Evolutionary conservation across 2,329 filamentous ascomycete genomes (phyloP), one percentile per base, ranked within the genome.

Genomic region (Huntiella decipiens): DNA sequence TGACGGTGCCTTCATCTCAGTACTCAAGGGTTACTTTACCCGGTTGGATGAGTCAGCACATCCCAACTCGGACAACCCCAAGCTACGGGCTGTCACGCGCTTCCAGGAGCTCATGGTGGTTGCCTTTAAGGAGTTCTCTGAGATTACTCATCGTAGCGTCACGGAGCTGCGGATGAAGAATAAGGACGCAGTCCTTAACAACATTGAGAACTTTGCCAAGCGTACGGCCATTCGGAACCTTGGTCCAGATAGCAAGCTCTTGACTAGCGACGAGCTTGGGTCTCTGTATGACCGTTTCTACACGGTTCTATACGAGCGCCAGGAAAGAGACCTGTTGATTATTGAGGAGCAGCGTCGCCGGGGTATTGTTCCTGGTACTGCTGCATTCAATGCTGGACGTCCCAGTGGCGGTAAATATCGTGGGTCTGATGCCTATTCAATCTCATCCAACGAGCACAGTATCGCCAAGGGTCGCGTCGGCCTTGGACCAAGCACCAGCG

Each of bases 31-130:
- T 0, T 98, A 98, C 62, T 98, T 98, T 59, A 77, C 84, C 5
- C 77, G 85, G 35, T 68, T 98, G 6, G 88, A 96, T 58, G 88
- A 96, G 62, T 95, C 87, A 3, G 91, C 91, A 2, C 88, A 98
- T 57, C 91, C 91, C 2, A 87, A 82, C 56, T 95, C 86, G 0
- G 87, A 95, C 58, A 98, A 96, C 52, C 79, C 87, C 3, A 98
- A 96, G 63, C 67, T 96, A 44, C 75, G 88, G 45, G 85, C 87
- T 0, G 91, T 98, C 45, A 98, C 92, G 4, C 76, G 84, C 40
- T 98, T 98, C 59, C 91, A 98, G 56, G 91, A 96, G 60, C 73
- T 98, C 48, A 96, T 98, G 87, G 91, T 98, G 3, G 91, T 96
- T 15, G 91, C 91, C 1, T 98, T 98, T 65, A 96, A 95, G 55